Evolutionary conservation across 2,329 filamentous ascomycete species (phyloP).

Genomic region (Diplodia intermedia): DNA sequence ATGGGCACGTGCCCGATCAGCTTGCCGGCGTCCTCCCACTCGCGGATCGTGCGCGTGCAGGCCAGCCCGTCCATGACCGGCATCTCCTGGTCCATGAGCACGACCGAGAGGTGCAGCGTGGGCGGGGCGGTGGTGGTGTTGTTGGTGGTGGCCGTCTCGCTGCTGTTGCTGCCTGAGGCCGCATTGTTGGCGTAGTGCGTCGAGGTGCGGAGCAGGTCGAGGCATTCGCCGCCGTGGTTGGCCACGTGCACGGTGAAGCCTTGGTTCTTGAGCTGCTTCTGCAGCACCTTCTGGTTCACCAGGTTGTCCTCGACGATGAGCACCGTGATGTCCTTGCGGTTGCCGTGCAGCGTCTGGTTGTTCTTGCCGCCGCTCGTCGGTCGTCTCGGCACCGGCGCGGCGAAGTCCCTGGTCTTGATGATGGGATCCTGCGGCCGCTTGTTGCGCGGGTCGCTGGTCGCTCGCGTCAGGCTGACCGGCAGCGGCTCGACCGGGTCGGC

Average conservation of each 20-base stretch:
- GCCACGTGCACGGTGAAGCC: slow-evolving; percentile 56
- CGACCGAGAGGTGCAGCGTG: slow-evolving; percentile 12
- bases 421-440: slow-evolving; percentile 36
- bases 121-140: neutral
- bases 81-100: slow-evolving; percentile 49
- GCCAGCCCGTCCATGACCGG: slow-evolving; percentile 52
- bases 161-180: no score
- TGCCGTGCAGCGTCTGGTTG: neutral
- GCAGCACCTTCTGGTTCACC: slow-evolving; percentile 57
- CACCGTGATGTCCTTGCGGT: slow-evolving; percentile 40
- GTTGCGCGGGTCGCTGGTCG: slow-evolving; percentile 44
- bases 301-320: slow-evolving; percentile 52
- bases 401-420: slow-evolving; percentile 47
- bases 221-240: slow-evolving; percentile 59
- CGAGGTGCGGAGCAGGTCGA: slow-evolving; percentile 51
- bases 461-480: slow-evolving; percentile 40
- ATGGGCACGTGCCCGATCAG: slow-evolving; percentile 49
- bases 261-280: slow-evolving; percentile 58
- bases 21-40: slow-evolving; percentile 46
- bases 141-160: no score
- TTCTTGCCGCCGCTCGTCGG: slow-evolving; percentile 12
- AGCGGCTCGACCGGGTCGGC: slow-evolving; percentile 42
- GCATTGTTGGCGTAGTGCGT: slow-evolving; percentile 48
- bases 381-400: slow-evolving; percentile 22
- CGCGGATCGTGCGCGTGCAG: slow-evolving; percentile 48